A percentile compares a stretch with the other conserved stretches of the same genome.
Evolutionary conservation across 2,329 filamentous ascomycete species (phyloP).

Genomic region (Colletotrichum eremochloae): DNA sequence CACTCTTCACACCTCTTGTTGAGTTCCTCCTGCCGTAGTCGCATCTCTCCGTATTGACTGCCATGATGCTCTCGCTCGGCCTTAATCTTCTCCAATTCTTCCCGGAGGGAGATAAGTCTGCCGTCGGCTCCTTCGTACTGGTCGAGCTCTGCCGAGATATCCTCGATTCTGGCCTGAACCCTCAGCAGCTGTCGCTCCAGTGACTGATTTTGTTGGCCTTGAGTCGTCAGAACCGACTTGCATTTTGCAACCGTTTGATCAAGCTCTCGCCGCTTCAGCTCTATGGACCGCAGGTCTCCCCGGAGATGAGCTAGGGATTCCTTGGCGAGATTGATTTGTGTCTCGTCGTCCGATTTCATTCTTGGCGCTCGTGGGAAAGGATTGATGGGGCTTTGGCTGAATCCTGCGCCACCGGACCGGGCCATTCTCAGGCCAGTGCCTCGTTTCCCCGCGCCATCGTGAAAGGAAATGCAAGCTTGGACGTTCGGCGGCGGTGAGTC

Average conservation of each 20-base stretch:
- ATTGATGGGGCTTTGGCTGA: constrained; percentile 56
- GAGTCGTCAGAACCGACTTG: constrained; percentile 60
- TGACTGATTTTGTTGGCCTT: constrained; percentile 49
- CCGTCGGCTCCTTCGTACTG: constrained; percentile 77
- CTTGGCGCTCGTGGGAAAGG: constrained; percentile 69
- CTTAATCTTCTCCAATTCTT: constrained; percentile 67
- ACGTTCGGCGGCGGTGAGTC: constrained; percentile 76
- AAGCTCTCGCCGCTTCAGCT: constrained; percentile 61
- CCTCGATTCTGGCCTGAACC: constrained; percentile 70
- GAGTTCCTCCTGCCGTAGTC: constrained; percentile 62
- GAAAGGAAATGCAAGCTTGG: constrained; percentile 76
- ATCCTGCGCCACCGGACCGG: constrained; percentile 18
- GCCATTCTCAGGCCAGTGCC: constrained; percentile 38
- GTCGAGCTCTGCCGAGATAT: constrained; percentile 72
- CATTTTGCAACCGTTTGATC: constrained; percentile 64
- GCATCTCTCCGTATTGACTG: constrained; percentile 67
- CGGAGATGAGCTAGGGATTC: constrained; percentile 67
- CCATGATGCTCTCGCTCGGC: constrained; percentile 63
- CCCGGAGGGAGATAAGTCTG: constrained; percentile 70
- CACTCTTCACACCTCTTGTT: constrained; percentile 58
- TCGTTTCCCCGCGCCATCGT: constrained; percentile 63
- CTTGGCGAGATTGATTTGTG: constrained; percentile 69
- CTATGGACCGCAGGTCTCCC: constrained; percentile 65
- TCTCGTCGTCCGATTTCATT: constrained; percentile 84
- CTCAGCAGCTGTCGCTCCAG: constrained; percentile 69